These are phyloP conservation scores for Cadophora luteo-olivacea DNA, from an alignment of 2,329 filamentous ascomycete genomes.

Conservation along the genomic window DNA sequence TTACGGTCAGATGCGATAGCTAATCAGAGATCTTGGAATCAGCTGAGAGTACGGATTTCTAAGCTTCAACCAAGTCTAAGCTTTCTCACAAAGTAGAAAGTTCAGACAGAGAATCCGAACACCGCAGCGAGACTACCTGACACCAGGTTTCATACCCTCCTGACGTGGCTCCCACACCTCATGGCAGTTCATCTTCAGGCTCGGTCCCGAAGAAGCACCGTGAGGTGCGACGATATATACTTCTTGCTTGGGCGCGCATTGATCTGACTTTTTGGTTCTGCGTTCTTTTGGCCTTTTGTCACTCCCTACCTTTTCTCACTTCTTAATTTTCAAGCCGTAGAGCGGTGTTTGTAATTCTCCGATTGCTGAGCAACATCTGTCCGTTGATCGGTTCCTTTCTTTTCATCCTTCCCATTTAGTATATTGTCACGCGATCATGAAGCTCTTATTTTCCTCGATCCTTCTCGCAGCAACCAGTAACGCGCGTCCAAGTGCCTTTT, in stretches of 20 bases:
- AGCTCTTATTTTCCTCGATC: constrained; percentile 8
- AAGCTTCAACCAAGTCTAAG: constrained; percentile 2
- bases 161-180: constrained; percentile 3
- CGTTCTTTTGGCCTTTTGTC: constrained; percentile 5
- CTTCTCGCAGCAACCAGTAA: not conserved
- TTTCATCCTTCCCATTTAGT: not conserved
- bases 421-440: constrained; percentile 9
- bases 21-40: not conserved
- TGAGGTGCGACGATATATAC: not conserved
- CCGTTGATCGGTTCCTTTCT: constrained; percentile 4
- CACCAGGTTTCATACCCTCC: not conserved
- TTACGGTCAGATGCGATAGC: not conserved
- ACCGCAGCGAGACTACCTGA: constrained; percentile 1
- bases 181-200: not conserved
- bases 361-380: not conserved
- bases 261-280: not conserved
- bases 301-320: not conserved
- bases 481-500: not conserved
- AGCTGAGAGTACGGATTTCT: not conserved
- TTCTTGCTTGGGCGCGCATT: not conserved
- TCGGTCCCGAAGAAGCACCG: not conserved
- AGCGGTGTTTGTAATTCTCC: not conserved
- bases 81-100: not conserved
- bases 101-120: not conserved
- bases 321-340: constrained; percentile 1